Percentiles rank a stretch among this genome's conserved stretches.
Conservation (phyloP, 108 stramenopile genomes). For the Pseudonitzschia multistriata region DNA sequence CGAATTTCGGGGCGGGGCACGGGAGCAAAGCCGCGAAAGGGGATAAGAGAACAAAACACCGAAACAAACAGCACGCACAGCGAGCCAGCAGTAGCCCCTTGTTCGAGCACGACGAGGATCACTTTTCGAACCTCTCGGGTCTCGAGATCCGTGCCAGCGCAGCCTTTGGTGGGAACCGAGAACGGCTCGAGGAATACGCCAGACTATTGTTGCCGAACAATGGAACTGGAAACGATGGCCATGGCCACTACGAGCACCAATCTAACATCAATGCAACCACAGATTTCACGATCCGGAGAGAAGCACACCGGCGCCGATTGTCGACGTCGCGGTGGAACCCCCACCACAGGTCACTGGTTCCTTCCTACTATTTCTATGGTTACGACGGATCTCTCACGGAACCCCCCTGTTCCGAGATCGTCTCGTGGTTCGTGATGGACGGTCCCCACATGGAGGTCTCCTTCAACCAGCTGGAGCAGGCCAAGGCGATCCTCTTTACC, state of each 20-base stretch:
- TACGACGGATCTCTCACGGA: slow-evolving; percentile 83
- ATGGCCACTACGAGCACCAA: background rate
- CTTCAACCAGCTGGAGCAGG: slow-evolving; percentile 54
- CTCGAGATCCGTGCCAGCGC: slow-evolving; percentile 4
- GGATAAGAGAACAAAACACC: background rate
- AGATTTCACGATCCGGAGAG: background rate
- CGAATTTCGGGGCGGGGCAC: too few species aligned
- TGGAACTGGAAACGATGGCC: too few species aligned
- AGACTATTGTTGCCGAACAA: background rate
- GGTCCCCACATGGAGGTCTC: slow-evolving; percentile 59
- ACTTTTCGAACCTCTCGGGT: background rate
- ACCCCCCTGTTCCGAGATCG: slow-evolving; percentile 78
- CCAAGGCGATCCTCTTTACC: slow-evolving; percentile 68
- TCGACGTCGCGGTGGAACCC: slow-evolving; percentile 51
- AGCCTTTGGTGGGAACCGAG: background rate
- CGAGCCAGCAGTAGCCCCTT: too few species aligned
- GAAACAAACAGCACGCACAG: too few species aligned
- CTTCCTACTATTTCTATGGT: slow-evolving; percentile 64
- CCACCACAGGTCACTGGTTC: slow-evolving; percentile 54
- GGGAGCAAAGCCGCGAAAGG: background rate
- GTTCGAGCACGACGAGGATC: background rate
- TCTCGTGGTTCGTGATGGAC: slow-evolving; percentile 79
- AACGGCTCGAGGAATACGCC: background rate
- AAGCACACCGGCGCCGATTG: slow-evolving; percentile 25
- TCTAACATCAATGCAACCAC: too few species aligned